Evolutionary conservation across 2,329 filamentous ascomycete species (phyloP), one percentile per base, ranked within the genome.

Genomic region (Amylocarpus encephaloides): DNA sequence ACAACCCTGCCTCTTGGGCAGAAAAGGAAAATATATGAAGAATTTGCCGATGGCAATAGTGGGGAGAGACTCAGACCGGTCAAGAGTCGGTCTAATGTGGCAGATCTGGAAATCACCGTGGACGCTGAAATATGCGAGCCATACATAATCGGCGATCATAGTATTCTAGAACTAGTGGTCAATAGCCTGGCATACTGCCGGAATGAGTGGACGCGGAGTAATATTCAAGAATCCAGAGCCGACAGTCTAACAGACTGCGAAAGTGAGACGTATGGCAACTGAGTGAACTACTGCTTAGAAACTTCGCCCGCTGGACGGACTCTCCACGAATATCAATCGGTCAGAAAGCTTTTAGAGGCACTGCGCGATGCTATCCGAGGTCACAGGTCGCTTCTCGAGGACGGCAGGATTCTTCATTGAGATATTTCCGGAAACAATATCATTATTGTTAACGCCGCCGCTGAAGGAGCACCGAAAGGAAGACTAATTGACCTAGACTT

Each of bases 381-480:
- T 11, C 63, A 72, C 48, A 59, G 51, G 13, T 68, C 63, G n/a
- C 58, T 72, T 0, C 65, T 66, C 22, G 11, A 58, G 0, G 46
- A 64, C 5, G 63, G 64, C 15, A 59, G 62, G 5, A 68, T 71
- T 46, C 62, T 71, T 7, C 64, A 72, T 50, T 57, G 57, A 29
- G 65, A 71, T 34, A 65, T 72, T 13, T 71, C 65, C 0, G 54
- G 62, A 1, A 61, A 64, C n/a, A 71, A 70, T 43, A 66, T 72
- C 15, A 68, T 71, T 29, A 67, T 72, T 11, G 58, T 39, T 1
- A 12, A 56, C 35, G 6, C 22, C 30, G 0, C 41, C 46, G 18
- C 43, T n/a, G 15, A 54, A 52, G 43, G 36, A 44, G 47, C 11
- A 32, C 19, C 43, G 41, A 59, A 52, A 51, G 49, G 47, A 47